Evolutionary conservation across 371 early-diverging fungal species (phyloP).

Genomic region (Saksenaea vasiformis): DNA sequence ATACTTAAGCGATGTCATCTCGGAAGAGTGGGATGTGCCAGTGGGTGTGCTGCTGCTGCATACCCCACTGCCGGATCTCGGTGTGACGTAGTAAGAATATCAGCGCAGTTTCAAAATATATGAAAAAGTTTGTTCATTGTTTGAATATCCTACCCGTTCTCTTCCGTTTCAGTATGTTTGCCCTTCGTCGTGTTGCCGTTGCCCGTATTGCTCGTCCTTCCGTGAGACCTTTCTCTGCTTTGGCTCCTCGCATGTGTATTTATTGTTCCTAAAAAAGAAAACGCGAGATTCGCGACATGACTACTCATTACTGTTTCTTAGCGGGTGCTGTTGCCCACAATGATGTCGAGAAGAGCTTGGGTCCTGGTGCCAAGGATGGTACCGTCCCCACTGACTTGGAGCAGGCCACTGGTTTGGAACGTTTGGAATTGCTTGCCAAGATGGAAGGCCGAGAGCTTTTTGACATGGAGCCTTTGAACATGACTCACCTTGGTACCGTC

Average conservation of each 20-base stretch:
- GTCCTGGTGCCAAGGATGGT: slow-evolving; percentile 68
- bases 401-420: slow-evolving; percentile 88
- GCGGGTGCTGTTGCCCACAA: slow-evolving; percentile 37
- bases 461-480: slow-evolving; percentile 77
- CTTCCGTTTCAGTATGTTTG: slow-evolving; percentile 19
- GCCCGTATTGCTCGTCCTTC: slow-evolving; percentile 18
- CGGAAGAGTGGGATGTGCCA: too few species aligned
- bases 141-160: neutral
- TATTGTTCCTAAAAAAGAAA: neutral
- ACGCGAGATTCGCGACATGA: neutral
- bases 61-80: too few species aligned
- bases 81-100: too few species aligned
- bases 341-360: slow-evolving; percentile 8
- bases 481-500: slow-evolving; percentile 77
- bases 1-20: too few species aligned
- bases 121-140: neutral
- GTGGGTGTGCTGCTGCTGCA: too few species aligned
- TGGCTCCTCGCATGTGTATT: slow-evolving; percentile 34
- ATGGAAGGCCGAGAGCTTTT: slow-evolving; percentile 85
- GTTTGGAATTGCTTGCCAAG: slow-evolving; percentile 80
- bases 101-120: too few species aligned
- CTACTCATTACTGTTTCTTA: neutral
- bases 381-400: slow-evolving; percentile 84
- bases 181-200: slow-evolving; percentile 38
- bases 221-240: slow-evolving; percentile 29